Base-by-base conservation (phyloP, 495 filamentous ascomycete species). In the Xanthoparmelia taractica region DNA sequence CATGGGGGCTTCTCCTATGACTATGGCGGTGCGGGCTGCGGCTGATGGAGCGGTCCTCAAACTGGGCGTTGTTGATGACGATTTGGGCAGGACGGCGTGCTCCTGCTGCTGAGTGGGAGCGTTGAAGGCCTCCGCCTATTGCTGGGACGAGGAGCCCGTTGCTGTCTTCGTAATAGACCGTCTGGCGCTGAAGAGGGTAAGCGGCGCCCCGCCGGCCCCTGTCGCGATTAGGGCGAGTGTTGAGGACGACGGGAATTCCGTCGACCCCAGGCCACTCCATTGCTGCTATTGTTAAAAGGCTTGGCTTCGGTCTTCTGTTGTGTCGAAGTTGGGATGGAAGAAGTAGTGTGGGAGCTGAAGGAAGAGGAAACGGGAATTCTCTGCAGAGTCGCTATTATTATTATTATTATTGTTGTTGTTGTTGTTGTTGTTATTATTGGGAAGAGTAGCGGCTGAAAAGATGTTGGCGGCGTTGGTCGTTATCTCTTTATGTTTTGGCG, bases 111-210 rank as follows among this genome's bases (percentile, higher is more conserved):
- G 50, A 54, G 17, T 54, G 50, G 29, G 67, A 65, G 50, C 69
- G 69, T 48, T 65, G 58, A n/a, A 63, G 29, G n/a, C 31, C 57
- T n/a, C 40, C 54, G 17, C 58, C 58, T 36, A 34, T 41, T 27
- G 48, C 36, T 17, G 69, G 69, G 25, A 67, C 58, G 31, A 71
- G 67, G 52, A 67, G 63, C 17, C 68, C 68, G 36, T 66, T 59
- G 31, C 36, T 40, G 47, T 70, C 68, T 45, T 63, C 52, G 33
- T 37, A 59, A 34, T 64, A 71, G 37, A 63, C 60, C 4, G 58
- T 23, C 54, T 63, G 66, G 23, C 65, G 64, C 31, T 58, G 61
- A 40, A n/a, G 41, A 29, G 2, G 37, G 40, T 65, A 57, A 40
- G 66, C 68, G 40, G 68, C 57, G 61, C 36, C 60, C 11, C 60